phyloP scores from a whole-genome alignment of 2,329 filamentous ascomycete species.

The Ophiostoma tasmaniense region DNA sequence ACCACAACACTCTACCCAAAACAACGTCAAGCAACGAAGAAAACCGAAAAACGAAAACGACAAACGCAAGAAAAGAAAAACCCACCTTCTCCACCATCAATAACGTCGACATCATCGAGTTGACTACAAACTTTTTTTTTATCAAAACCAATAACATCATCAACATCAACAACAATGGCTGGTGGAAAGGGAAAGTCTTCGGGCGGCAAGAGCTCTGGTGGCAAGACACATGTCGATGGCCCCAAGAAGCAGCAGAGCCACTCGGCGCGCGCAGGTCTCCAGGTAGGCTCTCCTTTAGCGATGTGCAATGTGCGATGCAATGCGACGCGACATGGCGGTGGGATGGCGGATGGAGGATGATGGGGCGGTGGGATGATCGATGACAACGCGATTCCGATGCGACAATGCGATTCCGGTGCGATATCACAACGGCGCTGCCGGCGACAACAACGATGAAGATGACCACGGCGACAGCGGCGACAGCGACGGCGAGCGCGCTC shows the following conservation, averaged over 20 bases:
- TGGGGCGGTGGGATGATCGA: not conserved
- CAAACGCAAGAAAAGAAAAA: not conserved
- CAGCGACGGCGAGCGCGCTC: not conserved
- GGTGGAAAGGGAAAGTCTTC: constrained; percentile 92
- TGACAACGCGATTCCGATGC: not conserved
- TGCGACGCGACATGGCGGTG: not conserved
- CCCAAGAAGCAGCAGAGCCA: constrained; percentile 89
- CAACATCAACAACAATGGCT: constrained; percentile 38
- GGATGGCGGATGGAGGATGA: not conserved
- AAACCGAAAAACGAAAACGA: not conserved
- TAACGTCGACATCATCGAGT: not conserved
- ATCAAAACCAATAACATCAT: not conserved
- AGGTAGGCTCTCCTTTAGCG: constrained; percentile 53
- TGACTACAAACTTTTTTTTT: not conserved
- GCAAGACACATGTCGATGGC: constrained; percentile 60
- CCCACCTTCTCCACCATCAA: not conserved
- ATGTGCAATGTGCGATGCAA: not conserved
- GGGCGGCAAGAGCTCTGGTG: constrained; percentile 79
- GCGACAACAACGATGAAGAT: not conserved
- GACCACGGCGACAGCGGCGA: not conserved
- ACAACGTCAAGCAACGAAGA: not conserved
- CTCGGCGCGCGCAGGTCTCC: constrained; percentile 87
- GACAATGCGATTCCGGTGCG: not conserved
- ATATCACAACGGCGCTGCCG: not conserved
- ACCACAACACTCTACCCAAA: not conserved